Percentiles rank a stretch among this genome's conserved stretches.
These are phyloP conservation scores for Magnusiomyces fungicola DNA, from an alignment of 1,139 yeast genomes.

Conservation along the genomic window DNA sequence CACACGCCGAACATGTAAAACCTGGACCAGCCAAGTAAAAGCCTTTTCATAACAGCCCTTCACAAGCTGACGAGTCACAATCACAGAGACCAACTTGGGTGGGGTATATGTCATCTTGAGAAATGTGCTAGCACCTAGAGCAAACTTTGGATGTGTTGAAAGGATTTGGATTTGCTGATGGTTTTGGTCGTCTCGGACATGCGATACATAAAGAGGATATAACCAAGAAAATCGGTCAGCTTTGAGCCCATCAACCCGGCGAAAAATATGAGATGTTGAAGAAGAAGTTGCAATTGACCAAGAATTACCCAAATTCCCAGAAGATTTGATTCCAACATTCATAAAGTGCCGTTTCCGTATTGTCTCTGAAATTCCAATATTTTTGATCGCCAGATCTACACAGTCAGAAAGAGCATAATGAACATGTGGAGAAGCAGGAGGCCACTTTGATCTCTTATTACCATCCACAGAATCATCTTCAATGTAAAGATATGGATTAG, in stretches of 20 bases:
- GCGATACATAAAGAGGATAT: no score
- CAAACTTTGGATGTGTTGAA: background rate
- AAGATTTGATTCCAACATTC: background rate
- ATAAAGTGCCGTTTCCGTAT: background rate
- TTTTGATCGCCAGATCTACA: slow-evolving; percentile 7
- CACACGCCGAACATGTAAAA: slow-evolving; percentile 1
- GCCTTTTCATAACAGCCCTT: background rate
- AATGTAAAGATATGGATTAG: background rate
- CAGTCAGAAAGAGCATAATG: slow-evolving; percentile 10
- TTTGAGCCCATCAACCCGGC: no score
- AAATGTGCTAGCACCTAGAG: background rate
- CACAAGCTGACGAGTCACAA: background rate
- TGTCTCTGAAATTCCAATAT: background rate
- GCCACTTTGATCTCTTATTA: slow-evolving; percentile 13
- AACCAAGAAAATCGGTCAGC: no score
- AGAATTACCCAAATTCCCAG: background rate
- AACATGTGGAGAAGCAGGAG: slow-evolving; percentile 11
- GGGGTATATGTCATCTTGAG: background rate
- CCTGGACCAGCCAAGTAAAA: background rate
- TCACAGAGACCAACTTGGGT: background rate
- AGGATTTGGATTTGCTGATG: no score
- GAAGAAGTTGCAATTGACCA: background rate
- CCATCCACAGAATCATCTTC: no score
- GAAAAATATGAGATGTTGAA: no score
- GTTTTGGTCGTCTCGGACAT: no score